A percentile compares a stretch with the other conserved stretches of the same genome.
phyloP scores from a whole-genome alignment of 2,329 filamentous ascomycete species.

The Didymella glomerata region DNA sequence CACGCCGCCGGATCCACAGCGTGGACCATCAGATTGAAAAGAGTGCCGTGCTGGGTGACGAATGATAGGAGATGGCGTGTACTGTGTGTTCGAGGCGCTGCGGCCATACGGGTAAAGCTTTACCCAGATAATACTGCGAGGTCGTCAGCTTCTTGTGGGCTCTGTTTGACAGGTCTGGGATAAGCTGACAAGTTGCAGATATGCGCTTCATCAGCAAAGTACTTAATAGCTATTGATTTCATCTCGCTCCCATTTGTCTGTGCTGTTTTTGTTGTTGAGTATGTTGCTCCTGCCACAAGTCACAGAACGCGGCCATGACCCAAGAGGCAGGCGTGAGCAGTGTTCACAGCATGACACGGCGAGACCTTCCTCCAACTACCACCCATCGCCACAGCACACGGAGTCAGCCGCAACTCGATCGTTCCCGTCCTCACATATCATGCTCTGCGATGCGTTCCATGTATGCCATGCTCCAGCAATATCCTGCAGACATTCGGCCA shows the following conservation, averaged over 20 bases:
- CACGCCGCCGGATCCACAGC: conserved; percentile 17
- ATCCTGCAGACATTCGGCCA: conserved; percentile 6
- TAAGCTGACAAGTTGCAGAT: neutral
- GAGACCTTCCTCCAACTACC: neutral
- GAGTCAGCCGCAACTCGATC: neutral
- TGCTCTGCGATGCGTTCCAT: neutral
- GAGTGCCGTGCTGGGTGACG: neutral
- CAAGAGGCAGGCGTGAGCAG: neutral
- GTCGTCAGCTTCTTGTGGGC: neutral
- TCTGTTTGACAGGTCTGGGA: neutral
- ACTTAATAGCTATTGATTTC: neutral
- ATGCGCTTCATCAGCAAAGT: neutral
- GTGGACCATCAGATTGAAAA: neutral
- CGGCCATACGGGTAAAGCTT: neutral
- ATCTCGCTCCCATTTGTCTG: neutral
- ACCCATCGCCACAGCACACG: neutral
- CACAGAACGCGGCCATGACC: neutral
- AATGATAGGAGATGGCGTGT: neutral
- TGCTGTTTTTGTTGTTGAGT: neutral
- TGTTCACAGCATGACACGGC: neutral
- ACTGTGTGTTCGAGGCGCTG: neutral
- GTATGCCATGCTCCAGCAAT: neutral
- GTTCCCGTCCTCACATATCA: neutral
- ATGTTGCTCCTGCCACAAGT: neutral
- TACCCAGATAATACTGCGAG: neutral